Conservation (phyloP, 2,329 filamentous ascomycete genomes). For the Mollisia scopiformis region DNA sequence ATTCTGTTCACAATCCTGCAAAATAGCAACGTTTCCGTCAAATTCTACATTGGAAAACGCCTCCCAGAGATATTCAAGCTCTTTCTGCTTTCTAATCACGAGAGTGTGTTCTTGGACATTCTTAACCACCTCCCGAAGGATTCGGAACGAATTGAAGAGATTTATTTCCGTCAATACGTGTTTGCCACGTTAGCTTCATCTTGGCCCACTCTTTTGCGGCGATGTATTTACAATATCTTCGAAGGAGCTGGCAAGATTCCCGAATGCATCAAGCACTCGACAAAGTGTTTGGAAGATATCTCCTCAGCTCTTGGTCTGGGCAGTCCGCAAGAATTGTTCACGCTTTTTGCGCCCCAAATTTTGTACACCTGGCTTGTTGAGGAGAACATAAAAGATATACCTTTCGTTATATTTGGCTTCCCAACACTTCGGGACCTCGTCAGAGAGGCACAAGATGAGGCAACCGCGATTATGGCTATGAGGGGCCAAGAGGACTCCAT, state of each 20-base stretch:
- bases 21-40: constrained; percentile 68
- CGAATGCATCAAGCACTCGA: constrained; percentile 69
- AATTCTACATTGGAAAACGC: constrained; percentile 72
- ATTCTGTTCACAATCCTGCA: constrained; percentile 75
- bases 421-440: constrained; percentile 69
- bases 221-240: constrained; percentile 92
- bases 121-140: constrained; percentile 78
- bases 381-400: constrained; percentile 70
- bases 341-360: constrained; percentile 84
- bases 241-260: constrained; percentile 80
- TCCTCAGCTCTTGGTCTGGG: constrained; percentile 66
- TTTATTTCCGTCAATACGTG: constrained; percentile 79
- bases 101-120: constrained; percentile 82
- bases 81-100: constrained; percentile 82
- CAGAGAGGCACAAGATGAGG: constrained; percentile 72
- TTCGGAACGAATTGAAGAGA: constrained; percentile 74
- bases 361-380: constrained; percentile 86
- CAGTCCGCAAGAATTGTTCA: constrained; percentile 73
- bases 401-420: constrained; percentile 86
- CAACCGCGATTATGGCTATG: constrained; percentile 81
- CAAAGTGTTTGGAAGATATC: constrained; percentile 69
- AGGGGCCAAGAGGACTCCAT: constrained; percentile 70
- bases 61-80: constrained; percentile 77
- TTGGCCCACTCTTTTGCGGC: constrained; percentile 85
- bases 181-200: constrained; percentile 76